Evolutionary conservation across 2,329 filamentous ascomycete species (phyloP).

Genomic region (Sporothrix brasiliensis): DNA sequence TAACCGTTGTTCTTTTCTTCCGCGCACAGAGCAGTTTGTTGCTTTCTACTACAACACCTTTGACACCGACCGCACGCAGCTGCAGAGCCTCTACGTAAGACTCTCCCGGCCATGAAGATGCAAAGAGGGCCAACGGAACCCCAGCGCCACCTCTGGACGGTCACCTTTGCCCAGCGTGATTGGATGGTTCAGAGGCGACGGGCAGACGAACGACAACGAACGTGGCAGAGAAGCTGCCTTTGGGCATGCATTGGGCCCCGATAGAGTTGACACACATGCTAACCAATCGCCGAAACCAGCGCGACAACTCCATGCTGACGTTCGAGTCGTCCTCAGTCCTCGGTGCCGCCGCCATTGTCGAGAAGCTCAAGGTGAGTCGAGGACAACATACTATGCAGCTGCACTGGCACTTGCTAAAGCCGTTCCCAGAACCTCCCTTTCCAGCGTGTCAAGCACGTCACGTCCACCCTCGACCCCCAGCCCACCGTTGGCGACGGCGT

Average conservation of each 20-base stretch:
- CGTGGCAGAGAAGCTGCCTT: not conserved
- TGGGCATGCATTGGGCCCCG: not conserved
- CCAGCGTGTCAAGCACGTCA: constrained; percentile 75
- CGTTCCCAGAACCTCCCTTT: constrained; percentile 70
- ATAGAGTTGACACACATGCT: not conserved
- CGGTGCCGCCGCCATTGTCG: constrained; percentile 68
- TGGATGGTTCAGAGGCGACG: not conserved
- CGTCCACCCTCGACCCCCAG: constrained; percentile 80
- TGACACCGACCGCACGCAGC: constrained; percentile 67
- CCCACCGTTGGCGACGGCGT: constrained; percentile 72
- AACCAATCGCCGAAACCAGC: constrained; percentile 52
- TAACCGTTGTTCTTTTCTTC: not conserved
- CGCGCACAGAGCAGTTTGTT: constrained; percentile 78
- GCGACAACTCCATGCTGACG: constrained; percentile 85
- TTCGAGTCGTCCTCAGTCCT: constrained; percentile 74
- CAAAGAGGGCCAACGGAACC: not conserved
- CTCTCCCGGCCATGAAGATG: not conserved
- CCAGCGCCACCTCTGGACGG: too few relatives aligned
- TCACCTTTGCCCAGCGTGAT: not conserved
- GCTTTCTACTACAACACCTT: constrained; percentile 90
- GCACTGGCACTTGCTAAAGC: too few relatives aligned
- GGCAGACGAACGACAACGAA: not conserved
- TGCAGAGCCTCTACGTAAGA: constrained; percentile 80
- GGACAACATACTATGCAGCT: not conserved
- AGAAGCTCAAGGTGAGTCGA: constrained; percentile 73